Percentiles rank a stretch among this genome's conserved stretches.
These are phyloP conservation scores for Solanum hybrid DNA, from an alignment of 305 asterid species.

Conservation along the genomic window DNA sequence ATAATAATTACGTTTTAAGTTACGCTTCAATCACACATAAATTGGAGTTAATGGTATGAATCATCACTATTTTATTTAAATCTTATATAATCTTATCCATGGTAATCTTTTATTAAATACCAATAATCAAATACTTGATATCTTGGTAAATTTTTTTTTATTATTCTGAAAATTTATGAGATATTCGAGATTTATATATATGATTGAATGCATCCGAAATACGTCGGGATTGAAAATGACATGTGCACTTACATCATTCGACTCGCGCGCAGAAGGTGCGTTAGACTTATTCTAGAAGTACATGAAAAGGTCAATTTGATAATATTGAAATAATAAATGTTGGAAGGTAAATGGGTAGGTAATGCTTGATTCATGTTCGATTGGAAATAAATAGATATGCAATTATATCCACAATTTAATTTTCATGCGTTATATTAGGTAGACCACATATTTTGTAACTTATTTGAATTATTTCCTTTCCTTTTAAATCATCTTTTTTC, in stretches of 20 bases:
- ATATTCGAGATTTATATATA: background rate
- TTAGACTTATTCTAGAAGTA: background rate
- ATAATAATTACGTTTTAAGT: no score
- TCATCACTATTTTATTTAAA: background rate
- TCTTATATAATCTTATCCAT: background rate
- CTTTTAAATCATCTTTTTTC: background rate
- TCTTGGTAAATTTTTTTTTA: background rate
- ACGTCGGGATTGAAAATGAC: no score
- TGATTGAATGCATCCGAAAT: background rate
- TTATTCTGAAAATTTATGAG: background rate
- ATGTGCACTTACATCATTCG: no score
- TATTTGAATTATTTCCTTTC: background rate
- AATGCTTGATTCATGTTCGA: background rate
- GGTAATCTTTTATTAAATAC: background rate
- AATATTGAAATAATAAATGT: background rate
- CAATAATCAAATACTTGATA: background rate
- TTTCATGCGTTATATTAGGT: background rate
- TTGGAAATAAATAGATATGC: background rate
- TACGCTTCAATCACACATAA: background rate
- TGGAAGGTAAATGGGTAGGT: background rate
- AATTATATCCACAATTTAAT: background rate
- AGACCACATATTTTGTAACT: background rate
- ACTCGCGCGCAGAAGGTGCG: no score
- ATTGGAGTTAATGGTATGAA: no score
- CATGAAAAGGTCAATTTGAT: background rate